Base-by-base conservation (phyloP, 345 rosid species). In the Citrus cavaleriei region DNA sequence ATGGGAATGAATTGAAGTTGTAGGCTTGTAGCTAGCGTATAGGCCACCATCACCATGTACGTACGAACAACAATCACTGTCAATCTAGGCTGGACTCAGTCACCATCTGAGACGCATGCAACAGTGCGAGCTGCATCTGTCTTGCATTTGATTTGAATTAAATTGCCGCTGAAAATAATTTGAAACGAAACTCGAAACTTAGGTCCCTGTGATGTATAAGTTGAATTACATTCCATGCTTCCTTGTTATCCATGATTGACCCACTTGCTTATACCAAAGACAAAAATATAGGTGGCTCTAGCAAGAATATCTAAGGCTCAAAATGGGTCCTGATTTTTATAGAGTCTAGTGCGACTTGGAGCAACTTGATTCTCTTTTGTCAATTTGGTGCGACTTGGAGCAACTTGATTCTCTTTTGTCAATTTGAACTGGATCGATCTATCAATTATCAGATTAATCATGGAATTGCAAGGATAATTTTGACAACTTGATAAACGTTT, bases 21-120 rank as follows among this genome's bases (percentile, higher is more conserved):
- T 4, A 32, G 34, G 34, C 5, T 32, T 32, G 34, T 8, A 42
- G 63, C 46, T 18, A 18, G 58, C 7, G 58, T 19, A 40, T 77
- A 77, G 81, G 81, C 70, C 84, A 72, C 14, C 59, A 51, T 4
- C 84, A 77, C 21, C 59, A 51, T 4, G 35, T 10, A 21, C 46
- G 40, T 64, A 74, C 25, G 40, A 40, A 55, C 18, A 59, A 60
- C 73, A 75, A 82, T 86, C 84, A 58, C 80, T 76, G 81, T 82
- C 84, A 86, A 69, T 78, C 84, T 70, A 82, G 85, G 86, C 84
- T 84, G 87, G 85, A 78, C 70, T 46, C 30, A 51, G 77, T 82
- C 67, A 35, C 72, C 55, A 76, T 77, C 76, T n/a, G 35, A 19
- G 67, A 51, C 46, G 80, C 38, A 73, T 35, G 80, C 38, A 77